Percentiles rank a stretch among this genome's conserved stretches.
Conservation (phyloP, 1,284 basidiomycete species). For the Athelia sp. region DNA sequence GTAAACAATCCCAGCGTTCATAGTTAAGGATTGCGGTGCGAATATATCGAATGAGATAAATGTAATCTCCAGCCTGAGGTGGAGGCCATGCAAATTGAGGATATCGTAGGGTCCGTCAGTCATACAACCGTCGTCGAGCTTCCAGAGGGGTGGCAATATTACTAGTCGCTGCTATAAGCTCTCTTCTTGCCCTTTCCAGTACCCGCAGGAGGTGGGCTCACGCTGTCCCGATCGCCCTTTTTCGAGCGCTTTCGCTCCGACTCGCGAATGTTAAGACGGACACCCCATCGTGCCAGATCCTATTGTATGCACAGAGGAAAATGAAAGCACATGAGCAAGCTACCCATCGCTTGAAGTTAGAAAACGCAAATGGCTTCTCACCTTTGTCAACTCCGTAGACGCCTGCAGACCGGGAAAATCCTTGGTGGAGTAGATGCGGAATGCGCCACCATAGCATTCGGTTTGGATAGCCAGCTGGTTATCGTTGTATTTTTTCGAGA, state of each 20-base stretch:
- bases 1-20: too few species aligned
- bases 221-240: slow-evolving; percentile 40
- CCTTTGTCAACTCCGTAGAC: slow-evolving; percentile 75
- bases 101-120: too few species aligned
- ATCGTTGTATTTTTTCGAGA: slow-evolving; percentile 25
- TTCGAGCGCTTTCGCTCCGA: slow-evolving; percentile 58
- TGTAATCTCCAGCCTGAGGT: too few species aligned
- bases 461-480: slow-evolving; percentile 51
- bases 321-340: too few species aligned
- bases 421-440: slow-evolving; percentile 74
- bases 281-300: slow-evolving; percentile 66
- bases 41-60: too few species aligned
- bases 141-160: too few species aligned
- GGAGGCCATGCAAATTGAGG: too few species aligned
- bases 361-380: slow-evolving; percentile 19
- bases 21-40: too few species aligned
- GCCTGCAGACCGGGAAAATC: slow-evolving; percentile 71
- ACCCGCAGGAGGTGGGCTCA: slow-evolving; percentile 27
- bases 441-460: slow-evolving; percentile 64
- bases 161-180: background rate
- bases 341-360: background rate
- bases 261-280: slow-evolving; percentile 67
- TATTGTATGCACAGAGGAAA: too few species aligned
- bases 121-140: too few species aligned
- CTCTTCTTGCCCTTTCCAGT: background rate